Percentiles rank a stretch among this genome's conserved stretches.
Evolutionary conservation across 768 basidiomycete species (phyloP).

Genomic region (Mycena amicta): DNA sequence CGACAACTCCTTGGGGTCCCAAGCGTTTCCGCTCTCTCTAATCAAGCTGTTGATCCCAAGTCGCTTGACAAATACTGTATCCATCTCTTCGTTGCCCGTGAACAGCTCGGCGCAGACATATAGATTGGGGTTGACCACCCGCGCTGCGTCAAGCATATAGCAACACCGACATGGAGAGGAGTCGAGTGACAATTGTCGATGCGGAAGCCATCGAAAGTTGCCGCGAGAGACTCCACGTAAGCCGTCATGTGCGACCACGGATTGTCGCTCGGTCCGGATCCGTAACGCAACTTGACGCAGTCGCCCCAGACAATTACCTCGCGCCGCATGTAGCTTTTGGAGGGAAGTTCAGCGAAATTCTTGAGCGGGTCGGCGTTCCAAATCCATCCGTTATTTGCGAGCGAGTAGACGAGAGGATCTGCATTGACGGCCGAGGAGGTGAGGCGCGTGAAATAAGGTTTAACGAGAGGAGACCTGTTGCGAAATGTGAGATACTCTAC

Average conservation of each 20-base stretch:
- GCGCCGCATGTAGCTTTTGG: constrained; percentile 92
- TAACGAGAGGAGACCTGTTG: constrained; percentile 88
- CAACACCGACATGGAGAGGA: constrained; percentile 93
- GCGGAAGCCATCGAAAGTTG: constrained; percentile 91
- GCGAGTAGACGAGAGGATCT: constrained; percentile 64
- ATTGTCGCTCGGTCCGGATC: constrained; percentile 74
- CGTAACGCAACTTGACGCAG: constrained; percentile 97
- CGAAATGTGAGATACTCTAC: too few species aligned
- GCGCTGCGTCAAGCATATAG: constrained; percentile 89
- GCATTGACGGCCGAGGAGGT: constrained; percentile 37
- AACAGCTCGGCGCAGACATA: constrained; percentile 98
- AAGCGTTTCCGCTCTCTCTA: constrained; percentile 91
- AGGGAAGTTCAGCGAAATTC: constrained; percentile 91
- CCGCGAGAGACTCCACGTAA: constrained; percentile 82
- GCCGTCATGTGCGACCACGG: constrained; percentile 88
- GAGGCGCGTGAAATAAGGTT: constrained; percentile 90
- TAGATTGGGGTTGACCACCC: constrained; percentile 86
- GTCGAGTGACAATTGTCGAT: constrained; percentile 99
- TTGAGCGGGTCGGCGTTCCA: constrained; percentile 94
- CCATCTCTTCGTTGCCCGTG: constrained; percentile 94
- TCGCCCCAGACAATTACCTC: constrained; percentile 98
- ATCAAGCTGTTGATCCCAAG: constrained; percentile 93
- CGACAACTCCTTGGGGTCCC: constrained; percentile 89
- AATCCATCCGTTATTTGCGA: constrained; percentile 99
- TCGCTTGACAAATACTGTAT: constrained; percentile 86